Evolutionary conservation across 768 basidiomycete genomes (phyloP), one percentile per base, ranked within the genome.

Genomic region (Chiua virens): DNA sequence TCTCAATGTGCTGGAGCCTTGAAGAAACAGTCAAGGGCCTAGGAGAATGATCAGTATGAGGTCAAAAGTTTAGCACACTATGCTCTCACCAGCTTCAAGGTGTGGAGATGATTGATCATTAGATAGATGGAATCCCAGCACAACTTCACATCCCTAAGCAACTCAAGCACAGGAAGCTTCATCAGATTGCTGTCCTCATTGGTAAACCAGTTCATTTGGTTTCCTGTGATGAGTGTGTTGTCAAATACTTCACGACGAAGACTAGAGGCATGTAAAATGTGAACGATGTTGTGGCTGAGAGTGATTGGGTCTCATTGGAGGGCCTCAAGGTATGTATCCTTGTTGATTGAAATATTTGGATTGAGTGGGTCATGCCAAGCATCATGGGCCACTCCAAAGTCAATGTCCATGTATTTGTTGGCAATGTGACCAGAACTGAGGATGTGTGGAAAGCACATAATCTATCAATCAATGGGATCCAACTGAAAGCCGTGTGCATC

Each of bases 131-230:
- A 38, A 18, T 38, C 37, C 37, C 72, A 75, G 0, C 62, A 55
- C 0, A 72, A 75, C 3, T 53, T 23, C 1, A 78, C 69, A 53
- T 77, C 70, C 4, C 65, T 61, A 7, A 52, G 43, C 8, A 52
- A 30, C 18, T 52, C 45, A 10, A 52, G 8, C 1, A 17, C 27
- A 4, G 38, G 51, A 7, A 52, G n/a, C 17, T 46, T n/a, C 3
- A n/a, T n/a, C n/a, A 20, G 37, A 8, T 38, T 38, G 20, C 37
- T n/a, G 18, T 38, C 20, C 28, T 30, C 11, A 9, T 30, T 9
- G 10, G 28, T 30, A 20, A 18, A 38, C 37, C 37, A 38, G 8
- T 38, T n/a, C 17, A 18, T 38, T 8, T n/a, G n/a, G 18, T 38
- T 38, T 3, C 37, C 37, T 9, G 17, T 38, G n/a, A 38, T 38